Conservation (phyloP, 1,284 basidiomycete genomes). For the Sporisorium reilianum region DNA sequence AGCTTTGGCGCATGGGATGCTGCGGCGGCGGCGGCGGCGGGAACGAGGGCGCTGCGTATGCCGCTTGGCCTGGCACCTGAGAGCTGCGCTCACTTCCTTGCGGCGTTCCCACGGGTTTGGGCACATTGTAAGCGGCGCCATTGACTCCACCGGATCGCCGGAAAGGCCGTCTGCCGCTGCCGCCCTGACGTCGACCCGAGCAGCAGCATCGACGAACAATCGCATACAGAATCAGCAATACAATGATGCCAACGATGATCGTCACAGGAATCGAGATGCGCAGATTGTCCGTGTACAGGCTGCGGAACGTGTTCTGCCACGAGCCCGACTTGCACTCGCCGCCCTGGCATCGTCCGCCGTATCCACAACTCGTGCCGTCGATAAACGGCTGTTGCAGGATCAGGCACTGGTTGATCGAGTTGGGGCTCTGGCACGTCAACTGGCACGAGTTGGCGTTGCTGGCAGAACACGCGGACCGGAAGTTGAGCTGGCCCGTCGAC, state of each 20-base stretch:
- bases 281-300: constrained; percentile 69
- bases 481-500: constrained; percentile 75
- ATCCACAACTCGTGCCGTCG: constrained; percentile 87
- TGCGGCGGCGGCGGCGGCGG: constrained; percentile 12
- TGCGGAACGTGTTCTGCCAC: constrained; percentile 77
- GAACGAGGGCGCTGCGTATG: constrained; percentile 14
- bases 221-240: constrained; percentile 44
- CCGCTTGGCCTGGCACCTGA: not conserved
- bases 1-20: constrained; percentile 19
- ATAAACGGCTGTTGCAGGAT: constrained; percentile 80
- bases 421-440: constrained; percentile 84
- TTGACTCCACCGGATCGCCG: constrained; percentile 5
- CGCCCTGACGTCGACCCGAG: constrained; percentile 9
- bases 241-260: constrained; percentile 55
- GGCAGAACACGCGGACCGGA: constrained; percentile 76
- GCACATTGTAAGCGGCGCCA: constrained; percentile 26
- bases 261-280: constrained; percentile 63
- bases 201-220: constrained; percentile 50
- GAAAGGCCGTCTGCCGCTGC: constrained; percentile 1
- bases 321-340: constrained; percentile 78
- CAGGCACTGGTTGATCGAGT: constrained; percentile 75
- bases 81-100: constrained; percentile 17
- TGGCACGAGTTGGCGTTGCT: constrained; percentile 77
- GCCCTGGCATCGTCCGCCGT: constrained; percentile 73
- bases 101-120: constrained; percentile 22